Evolutionary conservation across 805 yeast species (phyloP).

Genomic region (Candida coleopterorum): DNA sequence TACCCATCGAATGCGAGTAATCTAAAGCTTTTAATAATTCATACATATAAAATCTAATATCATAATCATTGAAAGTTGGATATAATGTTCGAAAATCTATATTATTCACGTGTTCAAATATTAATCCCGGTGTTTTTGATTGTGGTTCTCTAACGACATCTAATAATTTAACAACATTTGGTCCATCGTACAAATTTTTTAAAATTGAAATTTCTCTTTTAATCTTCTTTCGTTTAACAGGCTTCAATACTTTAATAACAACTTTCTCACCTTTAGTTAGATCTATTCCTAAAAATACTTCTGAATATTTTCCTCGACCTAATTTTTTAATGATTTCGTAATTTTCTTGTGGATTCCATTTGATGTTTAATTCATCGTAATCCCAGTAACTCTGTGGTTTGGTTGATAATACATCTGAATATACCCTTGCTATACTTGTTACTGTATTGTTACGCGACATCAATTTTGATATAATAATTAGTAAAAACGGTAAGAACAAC

Average conservation of each 20-base stretch:
- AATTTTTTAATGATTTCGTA: slow-evolving; percentile 81
- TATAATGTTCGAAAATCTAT: slow-evolving; percentile 82
- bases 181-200: slow-evolving; percentile 80
- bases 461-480: slow-evolving; percentile 2
- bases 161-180: slow-evolving; percentile 67
- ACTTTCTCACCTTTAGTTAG: slow-evolving; percentile 56
- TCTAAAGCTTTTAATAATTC: slow-evolving; percentile 81
- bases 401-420: slow-evolving; percentile 69
- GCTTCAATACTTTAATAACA: slow-evolving; percentile 88
- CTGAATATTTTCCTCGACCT: slow-evolving; percentile 92
- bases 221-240: slow-evolving; percentile 89
- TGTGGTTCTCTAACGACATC: slow-evolving; percentile 88
- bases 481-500: slow-evolving; percentile 2
- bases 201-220: slow-evolving; percentile 85
- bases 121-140: slow-evolving; percentile 81
- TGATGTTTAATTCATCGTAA: slow-evolving; percentile 61
- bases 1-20: slow-evolving; percentile 88
- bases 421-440: slow-evolving; percentile 67
- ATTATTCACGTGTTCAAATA: slow-evolving; percentile 81
- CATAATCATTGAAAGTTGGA: slow-evolving; percentile 70
- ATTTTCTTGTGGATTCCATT: slow-evolving; percentile 82
- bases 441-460: slow-evolving; percentile 17
- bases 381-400: slow-evolving; percentile 88
- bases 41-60: slow-evolving; percentile 77
- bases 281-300: slow-evolving; percentile 83